Conservation (phyloP, 2,329 filamentous ascomycete species). For the Ceratocystiopsis sp. region DNA sequence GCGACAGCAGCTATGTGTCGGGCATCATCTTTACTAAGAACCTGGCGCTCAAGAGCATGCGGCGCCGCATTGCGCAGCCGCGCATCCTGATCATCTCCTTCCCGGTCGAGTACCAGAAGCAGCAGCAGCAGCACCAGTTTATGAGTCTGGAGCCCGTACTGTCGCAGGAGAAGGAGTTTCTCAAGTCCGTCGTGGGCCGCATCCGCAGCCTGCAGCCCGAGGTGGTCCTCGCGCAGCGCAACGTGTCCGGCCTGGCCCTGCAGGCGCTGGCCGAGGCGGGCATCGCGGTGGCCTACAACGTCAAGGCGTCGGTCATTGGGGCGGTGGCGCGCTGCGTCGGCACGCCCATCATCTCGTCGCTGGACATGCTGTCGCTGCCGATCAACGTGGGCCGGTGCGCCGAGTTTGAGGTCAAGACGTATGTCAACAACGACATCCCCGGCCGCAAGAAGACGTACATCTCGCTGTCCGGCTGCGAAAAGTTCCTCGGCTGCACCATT, state of each 20-base stretch:
- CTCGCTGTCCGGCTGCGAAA: constrained; percentile 78
- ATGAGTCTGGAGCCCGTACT: constrained; percentile 97
- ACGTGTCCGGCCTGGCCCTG: constrained; percentile 79
- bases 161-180: constrained; percentile 85
- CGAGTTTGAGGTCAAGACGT: constrained; percentile 91
- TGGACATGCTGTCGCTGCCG: constrained; percentile 74
- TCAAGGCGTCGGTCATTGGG: constrained; percentile 89
- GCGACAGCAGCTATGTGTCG: constrained; percentile 90
- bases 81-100: constrained; percentile 89
- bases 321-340: constrained; percentile 86
- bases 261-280: constrained; percentile 76
- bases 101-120: constrained; percentile 85
- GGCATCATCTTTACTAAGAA: constrained; percentile 97
- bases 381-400: constrained; percentile 65
- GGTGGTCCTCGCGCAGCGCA: constrained; percentile 78
- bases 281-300: constrained; percentile 89
- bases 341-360: constrained; percentile 81
- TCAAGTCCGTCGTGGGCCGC: constrained; percentile 78
- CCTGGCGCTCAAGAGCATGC: constrained; percentile 90
- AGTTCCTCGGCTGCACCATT: constrained; percentile 87
- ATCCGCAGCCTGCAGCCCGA: constrained; percentile 77
- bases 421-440: constrained; percentile 57
- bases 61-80: constrained; percentile 64
- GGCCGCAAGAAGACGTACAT: constrained; percentile 87
- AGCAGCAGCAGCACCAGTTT: constrained; percentile 69